Evolutionary conservation across 202 grass and related monocot species (phyloP).

Genomic region (Zoysia matrella): DNA sequence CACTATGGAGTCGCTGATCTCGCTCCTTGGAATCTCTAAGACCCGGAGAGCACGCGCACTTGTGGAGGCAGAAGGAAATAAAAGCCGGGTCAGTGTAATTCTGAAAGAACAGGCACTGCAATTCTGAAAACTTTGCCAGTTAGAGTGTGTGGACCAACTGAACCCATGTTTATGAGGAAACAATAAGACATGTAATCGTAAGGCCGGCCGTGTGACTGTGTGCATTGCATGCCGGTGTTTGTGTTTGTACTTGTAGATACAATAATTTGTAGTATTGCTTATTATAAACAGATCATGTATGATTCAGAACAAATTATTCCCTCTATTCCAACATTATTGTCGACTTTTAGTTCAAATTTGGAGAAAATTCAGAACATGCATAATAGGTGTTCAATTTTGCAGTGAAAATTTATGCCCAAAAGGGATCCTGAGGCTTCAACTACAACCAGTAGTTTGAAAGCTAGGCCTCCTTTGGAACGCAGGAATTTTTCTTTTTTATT

Average conservation of each 20-base stretch:
- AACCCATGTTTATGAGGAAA: not conserved
- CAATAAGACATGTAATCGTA: not conserved
- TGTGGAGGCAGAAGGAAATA: not conserved
- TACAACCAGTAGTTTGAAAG: too few species aligned
- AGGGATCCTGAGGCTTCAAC: too few species aligned
- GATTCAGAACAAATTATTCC: not conserved
- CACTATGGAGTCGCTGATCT: slow-evolving; percentile 50
- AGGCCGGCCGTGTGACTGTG: not conserved
- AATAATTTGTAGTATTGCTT: not conserved
- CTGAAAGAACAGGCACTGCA: not conserved
- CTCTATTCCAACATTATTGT: too few species aligned
- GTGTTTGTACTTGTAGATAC: slow-evolving; percentile 25
- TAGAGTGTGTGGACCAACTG: not conserved
- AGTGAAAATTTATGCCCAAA: too few species aligned
- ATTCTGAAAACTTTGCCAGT: not conserved
- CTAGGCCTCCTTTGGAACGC: too few species aligned
- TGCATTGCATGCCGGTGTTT: slow-evolving; percentile 34
- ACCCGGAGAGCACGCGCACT: slow-evolving; percentile 72
- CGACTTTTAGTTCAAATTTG: too few species aligned
- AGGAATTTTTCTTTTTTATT: too few species aligned
- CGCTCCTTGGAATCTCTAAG: slow-evolving; percentile 63
- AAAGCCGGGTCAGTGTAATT: slow-evolving; percentile 20
- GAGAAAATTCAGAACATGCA: too few species aligned
- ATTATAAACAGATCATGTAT: not conserved
- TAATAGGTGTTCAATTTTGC: too few species aligned